Evolutionary conservation across 2,329 filamentous ascomycete species (phyloP), one percentile per base, ranked within the genome.

Genomic region (Aspergillus tubingensis): DNA sequence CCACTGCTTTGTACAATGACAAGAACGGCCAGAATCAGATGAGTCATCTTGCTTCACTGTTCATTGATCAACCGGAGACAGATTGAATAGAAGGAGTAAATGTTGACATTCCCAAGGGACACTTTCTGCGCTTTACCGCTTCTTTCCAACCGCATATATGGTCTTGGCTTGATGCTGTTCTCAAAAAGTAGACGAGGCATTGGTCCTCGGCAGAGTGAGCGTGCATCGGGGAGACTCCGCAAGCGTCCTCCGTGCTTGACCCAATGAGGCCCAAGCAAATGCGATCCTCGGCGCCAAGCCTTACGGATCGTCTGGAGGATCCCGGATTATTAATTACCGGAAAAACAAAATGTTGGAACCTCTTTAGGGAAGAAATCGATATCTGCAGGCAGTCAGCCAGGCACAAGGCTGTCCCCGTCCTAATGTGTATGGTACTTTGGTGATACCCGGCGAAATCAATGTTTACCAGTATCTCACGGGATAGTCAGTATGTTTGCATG

Each of bases 311-410:
- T 25, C 47, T 50, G 47, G 47, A 50, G 15, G 25, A 50, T 50
- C 47, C 47, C 30, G 47, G 47, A 50, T 50, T 50, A 50, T 50
- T 50, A 50, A 50, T 50, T 32, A 27, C 47, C 23, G 47, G 47
- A 30, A 44, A 11, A 13, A 13, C 32, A 36, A 1, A 36, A 13
- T 36, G 10, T 36, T 36, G 10, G 11, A 13, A 13, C 11, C 32
- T 15, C 11, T 36, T 36, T 36, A 36, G 32, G 32, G 11, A 36
- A 36, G 32, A 36, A 36, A 36, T 36, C 32, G 32, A 36, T 21
- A 44, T 44, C 41, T 44, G 41, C 41, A 44, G 41, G 30, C 30
- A 36, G 30, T 4, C 30, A 36, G 30, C 30, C 30, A 36, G 30
- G 41, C 41, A 44, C 41, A 44, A 23, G 41, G 41, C 41, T 44